Evolutionary conservation across 1,284 basidiomycete genomes (phyloP), one percentile per base, ranked within the genome.

Genomic region (Ganoderma leucocontextum): DNA sequence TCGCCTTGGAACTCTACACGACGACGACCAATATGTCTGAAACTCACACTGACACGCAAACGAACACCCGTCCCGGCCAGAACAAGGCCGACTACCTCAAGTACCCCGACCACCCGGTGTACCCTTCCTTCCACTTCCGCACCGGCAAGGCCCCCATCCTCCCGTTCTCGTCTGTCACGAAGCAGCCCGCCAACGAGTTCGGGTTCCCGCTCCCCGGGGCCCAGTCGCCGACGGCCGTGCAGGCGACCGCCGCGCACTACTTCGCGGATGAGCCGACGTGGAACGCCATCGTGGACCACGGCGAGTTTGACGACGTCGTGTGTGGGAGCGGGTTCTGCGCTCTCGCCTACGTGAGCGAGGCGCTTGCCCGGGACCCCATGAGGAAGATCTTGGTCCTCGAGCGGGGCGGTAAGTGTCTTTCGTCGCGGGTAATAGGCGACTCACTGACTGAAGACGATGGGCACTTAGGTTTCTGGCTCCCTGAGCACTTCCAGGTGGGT

Each of bases 341-440:
- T 38, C 73, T 78, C 38, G 76, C 76, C 5, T 77, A 73, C 55
- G 67, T 77, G 35, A 70, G 70, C 36, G 57, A 60, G 12, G 72
- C 76, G n/a, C 67, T 77, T 29, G 53, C 70, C 52, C 49, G 68
- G 36, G 68, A 77, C 47, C 73, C 74, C 13, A 68, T 58, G 38
- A 64, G 72, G 57, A 73, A 70, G 60, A 75, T 77, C 35, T 68
- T 77, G 35, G 61, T 65, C 33, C 72, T 75, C 12, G 74, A 75
- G 62, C 64, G 72, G n/a, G 73, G 73, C 41, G 71, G 73, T 74
- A 41, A 17, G 69, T 35, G 17, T 12, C n/a, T 64, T 57, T 22
- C 55, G 17, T 58, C 17, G 2, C 29, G 55, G 19, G 55, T 1
- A 6, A 12, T 33, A 19, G 36, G 19, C 33, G 25, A 10, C 12